These are phyloP conservation scores for Boletellus ananiceps DNA, from an alignment of 768 basidiomycete species.

Conservation along the genomic window DNA sequence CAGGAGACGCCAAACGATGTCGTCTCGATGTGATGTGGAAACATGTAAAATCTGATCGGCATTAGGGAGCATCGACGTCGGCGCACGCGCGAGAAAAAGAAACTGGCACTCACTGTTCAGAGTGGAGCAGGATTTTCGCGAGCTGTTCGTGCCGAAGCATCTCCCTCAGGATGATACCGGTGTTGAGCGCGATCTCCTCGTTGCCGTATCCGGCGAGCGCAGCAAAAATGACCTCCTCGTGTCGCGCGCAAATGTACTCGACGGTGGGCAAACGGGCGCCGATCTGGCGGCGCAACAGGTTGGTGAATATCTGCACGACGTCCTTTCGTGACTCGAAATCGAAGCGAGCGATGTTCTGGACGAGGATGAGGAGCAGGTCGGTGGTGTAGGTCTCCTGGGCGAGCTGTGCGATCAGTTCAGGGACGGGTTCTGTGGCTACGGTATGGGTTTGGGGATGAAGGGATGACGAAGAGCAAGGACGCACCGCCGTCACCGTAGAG, in stretches of 20 bases:
- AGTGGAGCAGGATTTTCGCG: constrained; percentile 84
- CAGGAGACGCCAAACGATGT: constrained; percentile 98
- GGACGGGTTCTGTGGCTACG: constrained; percentile 59
- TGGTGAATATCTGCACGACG: constrained; percentile 84
- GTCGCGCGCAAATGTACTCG: constrained; percentile 80
- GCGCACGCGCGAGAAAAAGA: not conserved
- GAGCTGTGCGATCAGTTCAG: constrained; percentile 89
- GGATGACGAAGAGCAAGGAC: constrained; percentile 18
- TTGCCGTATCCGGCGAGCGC: constrained; percentile 91
- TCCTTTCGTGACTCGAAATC: constrained; percentile 94
- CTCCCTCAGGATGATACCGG: constrained; percentile 96
- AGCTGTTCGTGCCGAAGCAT: constrained; percentile 93
- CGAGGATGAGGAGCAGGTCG: constrained; percentile 77
- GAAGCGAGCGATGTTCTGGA: constrained; percentile 77
- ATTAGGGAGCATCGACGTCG: not conserved
- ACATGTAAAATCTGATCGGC: constrained; percentile 80
- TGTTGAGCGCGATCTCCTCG: constrained; percentile 94
- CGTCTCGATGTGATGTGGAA: constrained; percentile 93
- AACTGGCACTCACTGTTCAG: constrained; percentile 74
- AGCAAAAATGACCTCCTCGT: constrained; percentile 73
- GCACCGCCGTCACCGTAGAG: constrained; percentile 85
- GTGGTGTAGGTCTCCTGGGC: constrained; percentile 94
- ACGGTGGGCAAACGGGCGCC: constrained; percentile 95
- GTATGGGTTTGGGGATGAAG: constrained; percentile 4
- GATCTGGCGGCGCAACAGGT: constrained; percentile 85